Evolutionary conservation across 2,329 filamentous ascomycete species (phyloP).

Genomic region (Magnaporthiopsis incrustans): DNA sequence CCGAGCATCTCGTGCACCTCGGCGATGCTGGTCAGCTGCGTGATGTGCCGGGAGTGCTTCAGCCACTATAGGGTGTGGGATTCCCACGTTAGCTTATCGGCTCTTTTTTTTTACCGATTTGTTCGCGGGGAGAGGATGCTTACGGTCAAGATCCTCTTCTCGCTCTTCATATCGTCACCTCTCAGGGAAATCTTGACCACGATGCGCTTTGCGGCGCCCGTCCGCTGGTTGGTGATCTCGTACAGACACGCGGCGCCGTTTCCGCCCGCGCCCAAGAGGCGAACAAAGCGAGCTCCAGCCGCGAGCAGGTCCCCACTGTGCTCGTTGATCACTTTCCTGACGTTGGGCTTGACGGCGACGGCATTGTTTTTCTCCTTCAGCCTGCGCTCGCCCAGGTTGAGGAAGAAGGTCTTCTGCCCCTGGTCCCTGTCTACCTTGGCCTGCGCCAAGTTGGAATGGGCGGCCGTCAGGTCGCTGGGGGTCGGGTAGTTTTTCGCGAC

Average conservation of each 20-base stretch:
- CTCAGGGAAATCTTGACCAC: constrained; percentile 3
- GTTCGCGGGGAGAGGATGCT: too few species aligned
- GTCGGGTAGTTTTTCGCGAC: not conserved
- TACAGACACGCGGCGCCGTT: constrained; percentile 3
- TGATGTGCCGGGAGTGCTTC: constrained; percentile 3
- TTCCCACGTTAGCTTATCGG: not conserved
- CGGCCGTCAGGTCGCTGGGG: too few species aligned
- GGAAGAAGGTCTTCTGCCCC: too few species aligned
- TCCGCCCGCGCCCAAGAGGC: constrained; percentile 3
- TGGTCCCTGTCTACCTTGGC: not conserved
- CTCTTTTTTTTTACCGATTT: not conserved
- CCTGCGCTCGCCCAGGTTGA: too few species aligned
- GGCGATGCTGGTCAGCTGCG: constrained; percentile 1
- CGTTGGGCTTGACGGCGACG: too few species aligned
- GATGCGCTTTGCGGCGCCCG: not conserved
- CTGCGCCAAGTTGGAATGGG: too few species aligned
- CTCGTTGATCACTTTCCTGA: not conserved
- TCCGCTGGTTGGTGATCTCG: constrained; percentile 1
- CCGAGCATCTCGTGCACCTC: constrained; percentile 5
- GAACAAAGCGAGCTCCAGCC: not conserved
- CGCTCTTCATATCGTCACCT: not conserved
- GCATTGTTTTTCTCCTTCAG: not conserved
- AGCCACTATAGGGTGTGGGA: not conserved
- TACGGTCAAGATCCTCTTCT: not conserved
- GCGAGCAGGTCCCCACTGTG: not conserved